phyloP scores from a whole-genome alignment of 2,329 filamentous ascomycete species.

The Fusarium foetens region DNA sequence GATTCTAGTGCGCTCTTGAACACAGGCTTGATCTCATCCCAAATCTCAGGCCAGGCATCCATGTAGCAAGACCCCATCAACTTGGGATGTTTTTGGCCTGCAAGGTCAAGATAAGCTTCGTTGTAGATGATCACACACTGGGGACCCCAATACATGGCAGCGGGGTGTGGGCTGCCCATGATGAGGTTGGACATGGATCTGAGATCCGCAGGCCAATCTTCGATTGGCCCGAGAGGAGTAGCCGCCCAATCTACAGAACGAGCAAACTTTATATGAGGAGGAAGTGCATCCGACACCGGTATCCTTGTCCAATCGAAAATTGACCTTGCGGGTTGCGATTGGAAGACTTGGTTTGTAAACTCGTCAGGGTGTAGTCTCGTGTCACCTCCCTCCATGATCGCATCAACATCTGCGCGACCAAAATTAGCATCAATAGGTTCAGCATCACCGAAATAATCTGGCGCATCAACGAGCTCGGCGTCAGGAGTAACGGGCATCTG shows the following conservation, averaged over 20 bases:
- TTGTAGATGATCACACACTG: constrained; percentile 77
- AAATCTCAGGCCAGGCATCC: constrained; percentile 78
- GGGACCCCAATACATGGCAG: constrained; percentile 82
- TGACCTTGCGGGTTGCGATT: constrained; percentile 51
- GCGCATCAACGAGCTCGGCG: constrained; percentile 46
- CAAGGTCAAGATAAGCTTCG: constrained; percentile 75
- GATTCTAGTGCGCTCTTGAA: constrained; percentile 74
- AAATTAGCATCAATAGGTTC: constrained; percentile 22
- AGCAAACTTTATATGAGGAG: constrained; percentile 77
- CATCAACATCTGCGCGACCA: constrained; percentile 19
- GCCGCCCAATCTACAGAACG: constrained; percentile 77
- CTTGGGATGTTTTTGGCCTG: constrained; percentile 78
- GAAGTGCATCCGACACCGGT: constrained; percentile 69
- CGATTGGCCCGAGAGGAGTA: constrained; percentile 79
- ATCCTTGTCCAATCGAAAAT: constrained; percentile 87
- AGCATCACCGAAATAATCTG: constrained; percentile 58
- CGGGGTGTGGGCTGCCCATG: constrained; percentile 80
- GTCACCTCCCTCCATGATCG: constrained; percentile 43
- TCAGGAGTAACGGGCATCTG: constrained; percentile 50
- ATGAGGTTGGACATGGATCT: constrained; percentile 83
- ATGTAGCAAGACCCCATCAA: constrained; percentile 79
- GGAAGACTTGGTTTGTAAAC: constrained; percentile 56
- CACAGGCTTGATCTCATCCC: constrained; percentile 74
- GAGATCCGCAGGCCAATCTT: constrained; percentile 76
- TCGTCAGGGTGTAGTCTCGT: constrained; percentile 53